Percentiles rank a stretch among this genome's conserved stretches.
These are phyloP conservation scores for Clitopilus hobsonii DNA, from an alignment of 768 basidiomycete genomes.

Conservation along the genomic window DNA sequence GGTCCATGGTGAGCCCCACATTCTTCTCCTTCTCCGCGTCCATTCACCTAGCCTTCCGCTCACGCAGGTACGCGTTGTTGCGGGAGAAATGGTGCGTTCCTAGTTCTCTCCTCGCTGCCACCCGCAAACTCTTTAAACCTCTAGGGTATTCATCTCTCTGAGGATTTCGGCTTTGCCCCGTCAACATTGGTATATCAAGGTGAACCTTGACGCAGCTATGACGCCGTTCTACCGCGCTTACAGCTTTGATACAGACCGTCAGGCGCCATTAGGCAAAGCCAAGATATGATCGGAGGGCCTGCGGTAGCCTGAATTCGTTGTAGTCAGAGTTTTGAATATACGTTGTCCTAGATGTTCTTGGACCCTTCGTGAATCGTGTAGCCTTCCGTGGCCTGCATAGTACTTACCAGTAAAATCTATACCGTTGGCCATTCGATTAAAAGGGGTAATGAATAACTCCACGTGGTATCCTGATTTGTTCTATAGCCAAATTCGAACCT, in stretches of 20 bases:
- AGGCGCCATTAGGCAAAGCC: constrained; percentile 59
- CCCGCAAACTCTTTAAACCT: neutral
- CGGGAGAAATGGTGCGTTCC: constrained; percentile 67
- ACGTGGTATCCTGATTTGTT: constrained; percentile 2
- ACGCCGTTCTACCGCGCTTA: constrained; percentile 7
- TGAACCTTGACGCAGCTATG: constrained; percentile 17
- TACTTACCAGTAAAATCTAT: no score
- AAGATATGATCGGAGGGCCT: constrained; percentile 47
- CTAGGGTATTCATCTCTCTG: constrained; percentile 62
- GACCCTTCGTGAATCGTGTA: no score
- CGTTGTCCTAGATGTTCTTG: neutral
- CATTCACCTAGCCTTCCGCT: constrained; percentile 4
- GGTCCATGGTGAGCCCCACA: constrained; percentile 67
- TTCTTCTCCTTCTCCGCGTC: neutral
- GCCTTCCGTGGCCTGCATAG: no score
- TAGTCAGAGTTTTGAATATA: no score
- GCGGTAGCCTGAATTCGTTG: no score
- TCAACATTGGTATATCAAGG: constrained; percentile 79
- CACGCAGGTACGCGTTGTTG: constrained; percentile 71
- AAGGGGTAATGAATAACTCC: constrained; percentile 8
- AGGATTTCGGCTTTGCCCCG: constrained; percentile 83
- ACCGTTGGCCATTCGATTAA: no score
- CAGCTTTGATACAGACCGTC: constrained; percentile 31
- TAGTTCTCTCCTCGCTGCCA: neutral
- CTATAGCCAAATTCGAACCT: neutral